Evolutionary conservation across 306 rosid species (phyloP), one percentile per base, ranked within the genome.

Genomic region (Gillenia trifoliata): DNA sequence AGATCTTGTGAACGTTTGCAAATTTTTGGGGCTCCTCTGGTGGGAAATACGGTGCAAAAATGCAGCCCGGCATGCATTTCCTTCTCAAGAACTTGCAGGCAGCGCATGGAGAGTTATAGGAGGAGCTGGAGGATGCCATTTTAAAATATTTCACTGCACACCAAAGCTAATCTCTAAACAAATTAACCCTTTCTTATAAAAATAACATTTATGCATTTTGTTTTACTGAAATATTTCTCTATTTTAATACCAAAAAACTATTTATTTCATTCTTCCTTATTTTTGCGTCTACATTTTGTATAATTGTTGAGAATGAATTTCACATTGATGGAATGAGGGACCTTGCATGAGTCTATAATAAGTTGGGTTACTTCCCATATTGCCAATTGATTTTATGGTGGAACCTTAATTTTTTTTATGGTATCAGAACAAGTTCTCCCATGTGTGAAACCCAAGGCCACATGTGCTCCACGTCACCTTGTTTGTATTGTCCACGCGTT

Each of bases 11-110:
- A 3, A 94, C 99, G 73, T 94, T 92, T 45, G 96, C 87, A 28
- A 94, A 94, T 50, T 94, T 94, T 41, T 94, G 97, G 23, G 99
- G 97, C 83, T 94, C 99, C 81, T 94, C 99, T 1, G 99, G 99
- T 25, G 99, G 99, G 74, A 94, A 94, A 75, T 92, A 92, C 0
- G 97, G 96, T 4, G 99, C 96, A 75, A 94, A 94, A n/a, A 94
- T 89, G 90, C 99, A 94, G 4, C 93, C 96, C 9, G 95, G 91
- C 87, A 90, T 88, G 92, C 99, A 94, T 71, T 94, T 94, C 65
- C 96, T 85, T 77, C 99, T 73, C 85, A 94, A 70, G 85, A 94
- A 94, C 78, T 94, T 94, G 93, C 99, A 94, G 72, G 97, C 99
- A 7, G 97, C 99, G 67, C 99, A 92, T 1, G 97, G 99, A 8